A percentile compares a stretch with the other conserved stretches of the same genome.
Conservation (phyloP, 1,284 basidiomycete genomes). For the Grifola frondosa region DNA sequence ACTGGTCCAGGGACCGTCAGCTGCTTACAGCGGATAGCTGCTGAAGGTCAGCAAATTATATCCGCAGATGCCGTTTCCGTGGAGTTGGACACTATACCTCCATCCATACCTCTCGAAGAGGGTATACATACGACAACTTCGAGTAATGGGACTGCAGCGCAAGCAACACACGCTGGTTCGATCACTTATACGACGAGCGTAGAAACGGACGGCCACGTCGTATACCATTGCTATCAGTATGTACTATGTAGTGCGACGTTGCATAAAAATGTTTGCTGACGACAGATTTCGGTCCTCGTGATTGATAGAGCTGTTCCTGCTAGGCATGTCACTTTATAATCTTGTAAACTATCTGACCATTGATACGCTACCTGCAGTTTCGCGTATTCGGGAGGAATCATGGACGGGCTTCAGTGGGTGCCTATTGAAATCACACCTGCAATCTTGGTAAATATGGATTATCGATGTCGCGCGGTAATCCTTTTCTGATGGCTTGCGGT, state of each 20-base stretch:
- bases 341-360: neutral
- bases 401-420: constrained; percentile 75
- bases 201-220: constrained; percentile 54
- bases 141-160: constrained; percentile 17
- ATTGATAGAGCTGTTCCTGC: constrained; percentile 60
- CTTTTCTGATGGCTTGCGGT: too few relatives aligned
- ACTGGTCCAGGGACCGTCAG: too few relatives aligned
- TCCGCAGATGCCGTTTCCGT: too few relatives aligned
- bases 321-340: constrained; percentile 45
- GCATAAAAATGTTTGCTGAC: neutral
- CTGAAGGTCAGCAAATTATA: too few relatives aligned
- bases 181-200: constrained; percentile 68
- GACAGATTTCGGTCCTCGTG: constrained; percentile 10
- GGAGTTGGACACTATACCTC: too few relatives aligned
- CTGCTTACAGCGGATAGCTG: too few relatives aligned
- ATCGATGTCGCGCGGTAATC: too few relatives aligned
- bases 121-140: too few relatives aligned
- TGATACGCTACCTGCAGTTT: constrained; percentile 46
- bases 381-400: constrained; percentile 62
- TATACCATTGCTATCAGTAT: constrained; percentile 73
- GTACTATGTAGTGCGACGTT: constrained; percentile 20
- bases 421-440: constrained; percentile 66
- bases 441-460: constrained; percentile 40
- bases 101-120: too few relatives aligned
- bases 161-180: constrained; percentile 51